These are phyloP conservation scores for Globisporangium barbulae DNA, from an alignment of 352 stramenopile species.

Conservation along the genomic window DNA sequence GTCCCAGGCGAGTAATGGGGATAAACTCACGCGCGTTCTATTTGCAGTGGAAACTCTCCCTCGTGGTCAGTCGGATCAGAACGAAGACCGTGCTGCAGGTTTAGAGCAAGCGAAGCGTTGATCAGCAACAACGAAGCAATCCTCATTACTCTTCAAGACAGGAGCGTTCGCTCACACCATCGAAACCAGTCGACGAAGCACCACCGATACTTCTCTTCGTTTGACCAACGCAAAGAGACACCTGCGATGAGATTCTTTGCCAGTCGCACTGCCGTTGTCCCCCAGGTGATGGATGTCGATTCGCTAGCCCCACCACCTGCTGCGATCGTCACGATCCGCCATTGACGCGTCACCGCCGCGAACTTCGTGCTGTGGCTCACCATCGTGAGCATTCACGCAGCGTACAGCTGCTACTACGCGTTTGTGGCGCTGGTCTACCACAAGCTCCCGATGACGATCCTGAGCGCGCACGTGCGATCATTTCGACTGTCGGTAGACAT, in stretches of 20 bases:
- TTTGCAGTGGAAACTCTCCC: too few relatives aligned
- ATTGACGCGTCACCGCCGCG: background rate
- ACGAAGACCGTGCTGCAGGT: too few relatives aligned
- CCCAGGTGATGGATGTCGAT: background rate
- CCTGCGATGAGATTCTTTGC: background rate
- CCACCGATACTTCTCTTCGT: too few relatives aligned
- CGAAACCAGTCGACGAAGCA: too few relatives aligned
- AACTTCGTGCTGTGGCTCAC: background rate
- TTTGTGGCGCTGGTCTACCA: conserved; percentile 2
- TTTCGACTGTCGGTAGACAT: background rate
- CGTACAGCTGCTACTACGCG: background rate
- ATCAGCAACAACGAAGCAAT: too few relatives aligned
- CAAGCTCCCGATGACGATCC: background rate
- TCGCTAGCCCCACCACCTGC: background rate
- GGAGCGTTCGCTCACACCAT: too few relatives aligned
- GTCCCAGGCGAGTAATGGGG: background rate
- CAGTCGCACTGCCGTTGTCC: background rate
- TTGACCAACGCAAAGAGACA: background rate
- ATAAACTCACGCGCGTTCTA: too few relatives aligned
- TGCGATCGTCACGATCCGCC: background rate
- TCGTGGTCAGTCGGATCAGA: too few relatives aligned
- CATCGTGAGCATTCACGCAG: background rate
- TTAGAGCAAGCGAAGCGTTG: too few relatives aligned
- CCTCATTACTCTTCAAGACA: too few relatives aligned
- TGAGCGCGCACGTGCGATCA: background rate